Percentiles rank a stretch among this genome's conserved stretches.
Conservation (phyloP, 352 stramenopile species). For the Phytophthora sp. region DNA sequence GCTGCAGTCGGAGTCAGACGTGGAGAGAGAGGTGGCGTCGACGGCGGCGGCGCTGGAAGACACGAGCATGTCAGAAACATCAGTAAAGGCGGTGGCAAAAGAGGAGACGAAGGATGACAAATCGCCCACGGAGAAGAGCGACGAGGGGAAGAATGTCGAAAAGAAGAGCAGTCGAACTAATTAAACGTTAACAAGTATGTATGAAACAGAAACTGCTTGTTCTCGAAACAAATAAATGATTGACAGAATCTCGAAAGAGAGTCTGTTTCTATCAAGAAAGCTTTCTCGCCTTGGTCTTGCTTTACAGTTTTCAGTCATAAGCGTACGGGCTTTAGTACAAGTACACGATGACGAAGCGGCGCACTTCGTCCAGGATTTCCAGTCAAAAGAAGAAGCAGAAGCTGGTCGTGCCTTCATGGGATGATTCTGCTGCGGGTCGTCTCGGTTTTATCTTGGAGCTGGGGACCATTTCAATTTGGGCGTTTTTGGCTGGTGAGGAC, state of each 20-base stretch:
- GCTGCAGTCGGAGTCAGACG: constrained; percentile 4
- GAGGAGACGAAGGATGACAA: background rate
- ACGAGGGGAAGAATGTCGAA: background rate
- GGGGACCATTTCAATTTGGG: background rate
- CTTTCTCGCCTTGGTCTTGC: background rate
- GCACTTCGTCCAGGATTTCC: background rate
- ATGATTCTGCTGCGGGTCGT: background rate
- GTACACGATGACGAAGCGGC: background rate
- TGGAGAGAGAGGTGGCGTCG: background rate
- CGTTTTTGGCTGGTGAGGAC: background rate
- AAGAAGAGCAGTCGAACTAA: too few species aligned
- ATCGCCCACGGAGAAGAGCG: background rate
- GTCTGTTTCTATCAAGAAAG: too few species aligned
- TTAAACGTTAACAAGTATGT: too few species aligned
- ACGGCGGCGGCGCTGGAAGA: background rate
- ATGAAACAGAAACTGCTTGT: too few species aligned
- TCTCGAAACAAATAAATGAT: too few species aligned
- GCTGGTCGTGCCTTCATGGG: background rate
- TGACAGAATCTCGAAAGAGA: too few species aligned
- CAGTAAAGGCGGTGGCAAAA: background rate
- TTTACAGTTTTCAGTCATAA: background rate
- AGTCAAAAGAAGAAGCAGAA: constrained; percentile 1
- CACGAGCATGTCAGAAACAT: background rate
- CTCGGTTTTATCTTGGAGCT: constrained; percentile 9
- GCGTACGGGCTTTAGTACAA: background rate